phyloP scores from a whole-genome alignment of 768 basidiomycete species.

The Suillus lakei region DNA sequence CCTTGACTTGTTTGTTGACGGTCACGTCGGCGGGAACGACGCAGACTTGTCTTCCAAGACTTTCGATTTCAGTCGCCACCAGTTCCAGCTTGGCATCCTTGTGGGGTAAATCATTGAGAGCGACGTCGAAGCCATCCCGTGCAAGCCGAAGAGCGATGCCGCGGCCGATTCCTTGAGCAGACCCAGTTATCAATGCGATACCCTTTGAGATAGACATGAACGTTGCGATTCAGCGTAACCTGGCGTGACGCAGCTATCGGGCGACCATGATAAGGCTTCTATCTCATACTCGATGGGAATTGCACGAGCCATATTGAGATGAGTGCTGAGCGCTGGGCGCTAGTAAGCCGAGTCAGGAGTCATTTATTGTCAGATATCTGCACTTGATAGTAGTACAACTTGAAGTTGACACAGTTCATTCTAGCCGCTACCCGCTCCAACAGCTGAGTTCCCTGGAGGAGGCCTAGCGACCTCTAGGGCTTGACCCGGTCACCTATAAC shows the following conservation, averaged over 20 bases:
- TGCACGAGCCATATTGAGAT: background rate
- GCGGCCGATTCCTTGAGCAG: constrained; percentile 28
- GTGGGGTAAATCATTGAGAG: constrained; percentile 3
- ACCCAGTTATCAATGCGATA: constrained; percentile 25
- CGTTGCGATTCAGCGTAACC: background rate
- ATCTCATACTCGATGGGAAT: background rate
- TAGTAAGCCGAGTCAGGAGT: background rate
- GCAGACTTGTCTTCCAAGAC: background rate
- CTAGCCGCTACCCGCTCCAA: too few relatives aligned
- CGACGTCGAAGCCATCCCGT: constrained; percentile 30
- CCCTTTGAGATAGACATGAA: constrained; percentile 12
- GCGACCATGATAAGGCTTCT: background rate
- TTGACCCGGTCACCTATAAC: background rate
- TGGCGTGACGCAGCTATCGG: background rate
- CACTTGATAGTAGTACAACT: background rate
- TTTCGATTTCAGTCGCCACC: constrained; percentile 5
- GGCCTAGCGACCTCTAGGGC: background rate
- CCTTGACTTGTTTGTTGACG: constrained; percentile 13
- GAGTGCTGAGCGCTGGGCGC: background rate
- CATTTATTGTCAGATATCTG: background rate
- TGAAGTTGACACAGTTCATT: background rate
- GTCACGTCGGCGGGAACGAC: constrained; percentile 11
- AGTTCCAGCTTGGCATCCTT: constrained; percentile 12
- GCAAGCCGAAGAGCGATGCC: constrained; percentile 31
- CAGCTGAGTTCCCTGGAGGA: background rate